Evolutionary conservation across 148 eudicot genomes (phyloP).

Genomic region (Agrostemma githago): DNA sequence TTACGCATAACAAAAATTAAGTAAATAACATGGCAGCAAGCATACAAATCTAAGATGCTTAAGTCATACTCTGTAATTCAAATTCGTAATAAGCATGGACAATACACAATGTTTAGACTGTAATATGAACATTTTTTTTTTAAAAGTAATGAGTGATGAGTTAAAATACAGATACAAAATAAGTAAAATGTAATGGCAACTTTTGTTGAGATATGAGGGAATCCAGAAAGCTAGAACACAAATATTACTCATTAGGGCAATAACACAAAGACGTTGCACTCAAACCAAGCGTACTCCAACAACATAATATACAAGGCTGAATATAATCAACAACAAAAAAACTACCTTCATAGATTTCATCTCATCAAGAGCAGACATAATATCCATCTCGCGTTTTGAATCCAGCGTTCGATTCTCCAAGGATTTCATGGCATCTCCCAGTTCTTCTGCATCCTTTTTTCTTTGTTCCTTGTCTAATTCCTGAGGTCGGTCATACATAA

Average conservation of each 20-base stretch:
- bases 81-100: background rate
- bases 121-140: background rate
- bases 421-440: slow-evolving; percentile 98
- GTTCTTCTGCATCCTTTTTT: slow-evolving; percentile 81
- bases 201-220: background rate
- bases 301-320: background rate
- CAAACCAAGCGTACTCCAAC: background rate
- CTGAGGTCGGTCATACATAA: slow-evolving; percentile 28
- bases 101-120: background rate
- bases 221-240: background rate
- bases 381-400: slow-evolving; percentile 93
- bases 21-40: background rate
- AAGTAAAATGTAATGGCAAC: background rate
- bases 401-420: slow-evolving; percentile 89
- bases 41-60: background rate
- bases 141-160: background rate
- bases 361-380: slow-evolving; percentile 90
- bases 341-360: slow-evolving; percentile 94
- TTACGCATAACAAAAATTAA: background rate
- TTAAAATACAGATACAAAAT: background rate
- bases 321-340: background rate
- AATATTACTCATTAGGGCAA: background rate
- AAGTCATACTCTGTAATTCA: no score
- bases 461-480: slow-evolving; percentile 50
- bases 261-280: background rate